These are phyloP conservation scores for Maudiozyma turicensis DNA, from an alignment of 805 yeast genomes.

Conservation along the genomic window DNA sequence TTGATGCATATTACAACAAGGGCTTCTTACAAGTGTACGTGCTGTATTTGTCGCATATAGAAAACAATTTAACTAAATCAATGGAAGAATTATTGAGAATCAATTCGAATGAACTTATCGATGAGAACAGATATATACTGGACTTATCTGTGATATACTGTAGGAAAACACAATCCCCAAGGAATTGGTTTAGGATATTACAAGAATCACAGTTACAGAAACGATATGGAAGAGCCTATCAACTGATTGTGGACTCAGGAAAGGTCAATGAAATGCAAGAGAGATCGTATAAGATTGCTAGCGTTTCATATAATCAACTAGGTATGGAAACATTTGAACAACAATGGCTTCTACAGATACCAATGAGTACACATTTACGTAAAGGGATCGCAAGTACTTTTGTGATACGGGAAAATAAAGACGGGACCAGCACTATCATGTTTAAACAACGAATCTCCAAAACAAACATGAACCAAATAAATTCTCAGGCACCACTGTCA, in stretches of 20 bases:
- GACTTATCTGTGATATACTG: constrained; percentile 3
- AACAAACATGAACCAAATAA: too few species aligned
- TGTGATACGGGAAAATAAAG: constrained; percentile 2
- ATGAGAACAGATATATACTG: neutral
- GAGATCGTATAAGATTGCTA: constrained; percentile 6
- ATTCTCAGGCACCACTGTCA: neutral
- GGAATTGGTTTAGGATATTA: constrained; percentile 12
- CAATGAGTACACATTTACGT: neutral
- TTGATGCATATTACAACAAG: constrained; percentile 4
- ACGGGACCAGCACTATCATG: constrained; percentile 6
- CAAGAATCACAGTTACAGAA: neutral
- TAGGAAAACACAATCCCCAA: neutral
- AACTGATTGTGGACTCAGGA: constrained; percentile 9
- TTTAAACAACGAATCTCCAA: constrained; percentile 4
- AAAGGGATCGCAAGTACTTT: neutral
- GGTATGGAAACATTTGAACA: constrained; percentile 7
- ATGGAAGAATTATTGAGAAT: neutral
- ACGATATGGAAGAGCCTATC: constrained; percentile 1
- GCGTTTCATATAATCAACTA: constrained; percentile 17
- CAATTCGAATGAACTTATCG: too few species aligned
- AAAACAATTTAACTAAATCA: constrained; percentile 10
- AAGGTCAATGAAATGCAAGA: constrained; percentile 11
- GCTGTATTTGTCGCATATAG: constrained; percentile 15
- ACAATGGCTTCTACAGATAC: constrained; percentile 9
- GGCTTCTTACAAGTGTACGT: constrained; percentile 7